These are phyloP conservation scores for Orbilia oligospora DNA, from an alignment of 2,329 filamentous ascomycete genomes.

Conservation along the genomic window DNA sequence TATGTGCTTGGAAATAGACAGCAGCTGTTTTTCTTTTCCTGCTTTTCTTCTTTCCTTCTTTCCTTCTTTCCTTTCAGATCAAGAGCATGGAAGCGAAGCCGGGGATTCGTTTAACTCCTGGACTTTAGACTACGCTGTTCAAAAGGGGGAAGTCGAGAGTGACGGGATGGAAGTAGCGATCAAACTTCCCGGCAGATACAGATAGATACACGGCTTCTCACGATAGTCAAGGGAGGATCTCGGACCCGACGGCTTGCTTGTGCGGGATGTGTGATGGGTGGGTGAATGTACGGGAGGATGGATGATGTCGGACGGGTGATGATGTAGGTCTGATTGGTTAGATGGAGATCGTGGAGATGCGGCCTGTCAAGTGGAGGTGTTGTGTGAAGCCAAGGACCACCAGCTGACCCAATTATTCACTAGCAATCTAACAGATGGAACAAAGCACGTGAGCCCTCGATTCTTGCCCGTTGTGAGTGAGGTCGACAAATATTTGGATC, in stretches of 20 bases:
- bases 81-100: constrained; percentile 35
- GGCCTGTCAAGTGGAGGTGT: constrained; percentile 24
- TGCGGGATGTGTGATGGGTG: background rate
- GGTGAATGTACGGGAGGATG: background rate
- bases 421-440: background rate
- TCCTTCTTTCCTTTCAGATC: constrained; percentile 15
- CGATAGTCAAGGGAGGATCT: constrained; percentile 29
- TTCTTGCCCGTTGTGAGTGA: background rate
- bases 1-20: constrained; percentile 8
- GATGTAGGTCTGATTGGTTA: constrained; percentile 31
- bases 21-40: constrained; percentile 9
- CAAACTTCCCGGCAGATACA: constrained; percentile 11
- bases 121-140: constrained; percentile 30
- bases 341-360: constrained; percentile 20
- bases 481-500: no score
- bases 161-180: background rate
- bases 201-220: constrained; percentile 14
- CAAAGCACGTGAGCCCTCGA: background rate
- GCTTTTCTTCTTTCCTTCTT: background rate
- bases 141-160: constrained; percentile 29
- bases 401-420: background rate
- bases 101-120: constrained; percentile 31
- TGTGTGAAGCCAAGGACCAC: constrained; percentile 22
- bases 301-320: constrained; percentile 18
- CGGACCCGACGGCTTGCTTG: constrained; percentile 27